Evolutionary conservation across 1,284 basidiomycete genomes (phyloP), one percentile per base, ranked within the genome.

Genomic region (Irpex sp.): DNA sequence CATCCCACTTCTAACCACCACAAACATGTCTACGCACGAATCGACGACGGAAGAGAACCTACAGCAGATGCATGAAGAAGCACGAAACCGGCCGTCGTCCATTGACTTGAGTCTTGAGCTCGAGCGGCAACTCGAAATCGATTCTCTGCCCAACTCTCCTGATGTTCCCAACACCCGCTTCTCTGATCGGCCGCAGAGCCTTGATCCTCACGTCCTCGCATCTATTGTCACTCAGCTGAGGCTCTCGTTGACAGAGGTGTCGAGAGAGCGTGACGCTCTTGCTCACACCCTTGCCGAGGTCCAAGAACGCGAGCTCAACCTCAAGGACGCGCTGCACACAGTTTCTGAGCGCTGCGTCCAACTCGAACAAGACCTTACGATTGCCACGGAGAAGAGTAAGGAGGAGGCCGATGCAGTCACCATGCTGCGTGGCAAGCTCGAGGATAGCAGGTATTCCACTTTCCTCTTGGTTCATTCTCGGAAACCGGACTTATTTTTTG

Each of bases 351-450:
- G 85, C 73, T 87, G 84, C 26, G 80, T 83, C 39, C 75, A 75
- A 1, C 78, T 87, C 51, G 87, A 92, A 68, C 80, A 81, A 50
- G 84, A 89, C 63, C 78, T 94, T 11, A 79, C 81, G 58, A 78
- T 79, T 19, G 83, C 90, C 55, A 79, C 76, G 63, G 79, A 75
- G 70, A 87, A 88, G 75, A 82, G 83, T 58, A 84, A 84, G 67
- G 89, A 91, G 53, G 92, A 95, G 55, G 91, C 93, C 69, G 89
- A 94, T 68, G 88, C 89, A 57, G 93, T 97, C 46, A 78, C 83
- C 8, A 79, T 93, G 73, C 79, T 97, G 49, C 83, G 95, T 36
- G 83, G 86, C 17, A 95, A 94, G 72, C 91, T 97, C n/a, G 94
- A 97, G 70, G 92, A 95, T 74, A 94, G 92, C 75, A 82, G 95